Evolutionary conservation across 73 alveolate species (phyloP), one percentile per base, ranked within the genome.

Genomic region (Breviolum minutum): DNA sequence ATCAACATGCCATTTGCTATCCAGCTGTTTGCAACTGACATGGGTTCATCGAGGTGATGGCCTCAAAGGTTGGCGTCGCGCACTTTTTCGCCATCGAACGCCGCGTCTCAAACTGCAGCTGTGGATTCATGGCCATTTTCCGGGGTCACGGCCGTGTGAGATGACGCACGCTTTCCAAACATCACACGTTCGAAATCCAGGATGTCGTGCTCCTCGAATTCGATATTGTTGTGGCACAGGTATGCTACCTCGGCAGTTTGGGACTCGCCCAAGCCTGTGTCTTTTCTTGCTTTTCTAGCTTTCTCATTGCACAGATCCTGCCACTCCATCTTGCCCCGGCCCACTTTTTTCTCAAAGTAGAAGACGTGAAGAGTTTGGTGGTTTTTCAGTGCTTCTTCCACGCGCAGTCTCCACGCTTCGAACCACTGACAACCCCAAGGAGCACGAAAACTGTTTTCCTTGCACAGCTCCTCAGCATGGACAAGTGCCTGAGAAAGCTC

Each of bases 201-300:
- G 19, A 82, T 60, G 40, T 82, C 91, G 71, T 82, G 91, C 30
- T 82, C 91, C 64, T 6, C 40, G 40, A 10, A 82, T 26, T 1
- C 48, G 68, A 9, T 14, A 22, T 71, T 71, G 2, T 14, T 1
- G 11, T 22, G 12, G 22, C 40, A 71, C 27, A 82, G 17, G 30
- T 82, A 82, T 30, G 91, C 91, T 32, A 82, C 91, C 71, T 82
- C 91, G 12, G 91, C 91, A 14, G 91, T 82, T 70, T 82, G 91
- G 16, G 91, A 82, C 19, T 71, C 91, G 16, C 91, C 71, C 20
- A 82, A 70, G 16, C 91, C 91, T 5, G 64, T 40, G 71, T 48
- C 20, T 10, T 48, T 27, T 27, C 91, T 66, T 11, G 91, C 91
- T 30, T 54, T 4, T 30, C 19, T 6, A 16, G 69, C 12, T 13